Conservation (phyloP, 2,329 filamentous ascomycete species). For the Sclerotinia glacialis region DNA sequence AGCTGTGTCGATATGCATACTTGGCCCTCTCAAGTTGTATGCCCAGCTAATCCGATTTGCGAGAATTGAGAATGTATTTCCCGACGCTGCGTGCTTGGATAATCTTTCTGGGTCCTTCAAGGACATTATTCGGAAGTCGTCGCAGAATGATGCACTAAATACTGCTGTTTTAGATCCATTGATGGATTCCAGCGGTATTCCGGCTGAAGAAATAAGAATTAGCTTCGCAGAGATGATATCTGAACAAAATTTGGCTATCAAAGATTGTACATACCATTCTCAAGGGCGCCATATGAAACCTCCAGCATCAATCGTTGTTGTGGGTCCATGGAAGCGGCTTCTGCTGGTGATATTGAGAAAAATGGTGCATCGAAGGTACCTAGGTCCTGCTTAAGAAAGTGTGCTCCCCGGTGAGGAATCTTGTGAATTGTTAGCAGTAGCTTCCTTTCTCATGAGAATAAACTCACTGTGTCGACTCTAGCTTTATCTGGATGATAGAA, state of each 20-base stretch:
- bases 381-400: slow-evolving; percentile 24
- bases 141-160: slow-evolving; percentile 48
- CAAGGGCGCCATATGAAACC: slow-evolving; percentile 31
- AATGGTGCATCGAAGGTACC: slow-evolving; percentile 30
- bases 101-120: slow-evolving; percentile 14
- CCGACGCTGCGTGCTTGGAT: slow-evolving; percentile 25
- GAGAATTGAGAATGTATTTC: slow-evolving; percentile 43
- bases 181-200: slow-evolving; percentile 19
- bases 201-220: slow-evolving; percentile 12
- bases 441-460: not conserved
- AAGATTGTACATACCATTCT: slow-evolving; percentile 30
- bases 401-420: not conserved
- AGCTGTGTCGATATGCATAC: slow-evolving; percentile 56
- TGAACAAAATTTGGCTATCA: not conserved
- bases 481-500: slow-evolving; percentile 23
- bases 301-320: slow-evolving; percentile 54
- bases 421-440: not conserved
- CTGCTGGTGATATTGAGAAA: slow-evolving; percentile 27
- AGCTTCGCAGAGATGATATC: not conserved
- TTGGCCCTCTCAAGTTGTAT: slow-evolving; percentile 50
- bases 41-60: slow-evolving; percentile 54
- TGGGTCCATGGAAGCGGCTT: slow-evolving; percentile 42
- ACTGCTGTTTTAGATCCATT: slow-evolving; percentile 41
- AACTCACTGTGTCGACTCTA: not conserved
- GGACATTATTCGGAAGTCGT: slow-evolving; percentile 12